Evolutionary conservation across 2,329 filamentous ascomycete species (phyloP).

Genomic region (Stagonosporopsis cucurbitacearum): DNA sequence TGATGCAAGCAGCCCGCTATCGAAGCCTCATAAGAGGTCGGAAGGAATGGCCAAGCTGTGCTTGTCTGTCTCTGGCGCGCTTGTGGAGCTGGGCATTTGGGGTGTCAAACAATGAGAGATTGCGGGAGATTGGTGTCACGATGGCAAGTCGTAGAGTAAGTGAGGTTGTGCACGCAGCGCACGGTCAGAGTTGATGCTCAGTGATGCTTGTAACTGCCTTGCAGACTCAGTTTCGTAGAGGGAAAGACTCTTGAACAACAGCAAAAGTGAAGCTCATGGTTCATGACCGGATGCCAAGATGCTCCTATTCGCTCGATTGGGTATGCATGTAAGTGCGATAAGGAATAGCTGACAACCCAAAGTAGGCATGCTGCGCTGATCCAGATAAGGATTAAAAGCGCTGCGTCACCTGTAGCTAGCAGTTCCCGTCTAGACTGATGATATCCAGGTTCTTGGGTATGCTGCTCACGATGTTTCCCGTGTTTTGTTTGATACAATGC

Average conservation of each 20-base stretch:
- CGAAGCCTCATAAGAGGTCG: slow-evolving; percentile 27
- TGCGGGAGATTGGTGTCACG: neutral
- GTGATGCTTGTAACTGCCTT: neutral
- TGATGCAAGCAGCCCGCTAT: neutral
- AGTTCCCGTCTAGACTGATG: slow-evolving; percentile 18
- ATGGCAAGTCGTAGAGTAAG: neutral
- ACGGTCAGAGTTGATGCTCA: too few relatives aligned
- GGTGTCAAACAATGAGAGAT: neutral
- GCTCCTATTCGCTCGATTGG: slow-evolving; percentile 23
- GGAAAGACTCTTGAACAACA: neutral
- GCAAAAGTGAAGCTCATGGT: neutral
- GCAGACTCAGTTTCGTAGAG: neutral
- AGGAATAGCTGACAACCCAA: slow-evolving; percentile 32
- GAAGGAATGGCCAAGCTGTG: slow-evolving; percentile 29
- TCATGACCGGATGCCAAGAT: slow-evolving; percentile 4
- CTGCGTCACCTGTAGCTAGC: slow-evolving; percentile 33
- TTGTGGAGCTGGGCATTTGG: slow-evolving; percentile 5
- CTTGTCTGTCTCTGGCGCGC: slow-evolving; percentile 20
- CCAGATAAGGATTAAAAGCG: slow-evolving; percentile 39
- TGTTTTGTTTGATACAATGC: slow-evolving; percentile 12
- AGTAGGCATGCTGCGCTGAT: slow-evolving; percentile 37
- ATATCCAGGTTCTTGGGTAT: slow-evolving; percentile 28
- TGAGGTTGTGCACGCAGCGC: neutral
- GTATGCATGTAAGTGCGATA: slow-evolving; percentile 22
- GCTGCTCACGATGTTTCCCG: slow-evolving; percentile 24